Evolutionary conservation across 2,329 filamentous ascomycete genomes (phyloP), one percentile per base, ranked within the genome.

Genomic region (Clonostachys solani): DNA sequence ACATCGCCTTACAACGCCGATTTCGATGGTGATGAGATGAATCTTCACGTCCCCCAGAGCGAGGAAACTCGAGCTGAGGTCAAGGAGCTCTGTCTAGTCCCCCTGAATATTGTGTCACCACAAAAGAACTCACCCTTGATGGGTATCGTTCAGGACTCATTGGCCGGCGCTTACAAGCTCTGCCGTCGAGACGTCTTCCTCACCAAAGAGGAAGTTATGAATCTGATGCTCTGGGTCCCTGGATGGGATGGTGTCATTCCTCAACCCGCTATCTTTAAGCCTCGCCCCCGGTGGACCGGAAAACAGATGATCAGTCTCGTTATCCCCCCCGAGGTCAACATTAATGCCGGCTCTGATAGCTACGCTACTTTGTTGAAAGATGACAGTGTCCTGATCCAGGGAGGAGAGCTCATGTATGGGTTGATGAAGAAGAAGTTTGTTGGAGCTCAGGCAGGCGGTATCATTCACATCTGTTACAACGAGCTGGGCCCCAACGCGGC

Each of bases 1-100:
- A 99, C 95, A 1, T 95, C 92, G 29, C 94, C 94, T 0, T 99
- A 99, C 77, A 99, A 99, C 73, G 94, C 94, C 59, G 94, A 99
- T 88, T 99, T 99, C 72, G 94, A 99, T 63, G 94, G 94, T 72
- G 94, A 99, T 66, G 94, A 99, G 71, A 99, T 99, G 94, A 99
- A 99, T 65, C 83, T 99, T 72, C 94, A 99, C 80, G 95, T 99
- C 45, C 95, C 94, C 5, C 94, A 99, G 63, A 94, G 89, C 36
- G 92, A 99, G 63, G 95, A 99, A 68, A 95, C 95, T 34, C 87
- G 94, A 50, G 91, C 95, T 42, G 94, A 99, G 68, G 83, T 99
- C 57, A 89, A 84, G 66, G 87, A 97, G 64, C 81, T 99, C 13
- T 97, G 92, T 66, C 87, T 97, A 80, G 94, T 99, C n/a, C 94